Conservation (phyloP, 306 rosid genomes). For the Quercus aquifolioides region DNA sequence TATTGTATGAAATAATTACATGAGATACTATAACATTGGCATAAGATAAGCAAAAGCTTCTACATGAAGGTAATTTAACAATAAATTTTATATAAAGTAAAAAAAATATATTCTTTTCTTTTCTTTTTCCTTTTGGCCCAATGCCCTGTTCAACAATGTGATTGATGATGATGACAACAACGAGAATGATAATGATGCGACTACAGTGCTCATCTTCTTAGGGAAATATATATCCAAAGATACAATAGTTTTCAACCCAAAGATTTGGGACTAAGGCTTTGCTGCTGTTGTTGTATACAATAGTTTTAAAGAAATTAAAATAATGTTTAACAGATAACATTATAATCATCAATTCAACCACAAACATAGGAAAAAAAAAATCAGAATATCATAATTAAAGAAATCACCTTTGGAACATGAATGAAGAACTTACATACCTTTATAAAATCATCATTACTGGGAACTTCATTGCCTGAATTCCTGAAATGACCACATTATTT, state of each 20-base stretch:
- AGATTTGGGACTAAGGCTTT: no score
- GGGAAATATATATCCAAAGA: not conserved
- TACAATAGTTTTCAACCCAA: not conserved
- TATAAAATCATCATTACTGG: slow-evolving; percentile 39
- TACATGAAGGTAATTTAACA: no score
- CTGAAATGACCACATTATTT: slow-evolving; percentile 41
- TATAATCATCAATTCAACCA: not conserved
- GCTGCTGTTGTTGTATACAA: not conserved
- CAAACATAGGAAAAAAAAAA: not conserved
- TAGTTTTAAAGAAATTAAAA: not conserved
- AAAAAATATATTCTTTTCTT: not conserved
- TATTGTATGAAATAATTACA: not conserved
- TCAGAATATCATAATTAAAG: not conserved
- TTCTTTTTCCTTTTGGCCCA: not conserved
- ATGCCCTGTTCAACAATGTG: not conserved
- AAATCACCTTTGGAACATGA: not conserved
- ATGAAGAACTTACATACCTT: slow-evolving; percentile 47
- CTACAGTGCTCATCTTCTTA: not conserved
- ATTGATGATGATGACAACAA: not conserved
- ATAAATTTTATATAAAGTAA: not conserved
- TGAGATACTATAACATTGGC: no score
- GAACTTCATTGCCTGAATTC: slow-evolving; percentile 48
- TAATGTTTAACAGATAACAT: not conserved
- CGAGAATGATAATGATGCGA: not conserved
- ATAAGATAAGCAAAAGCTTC: no score